A percentile compares a stretch with the other conserved stretches of the same genome.
Evolutionary conservation across 1,284 basidiomycete genomes (phyloP).

Genomic region (Boletus subluridellus): DNA sequence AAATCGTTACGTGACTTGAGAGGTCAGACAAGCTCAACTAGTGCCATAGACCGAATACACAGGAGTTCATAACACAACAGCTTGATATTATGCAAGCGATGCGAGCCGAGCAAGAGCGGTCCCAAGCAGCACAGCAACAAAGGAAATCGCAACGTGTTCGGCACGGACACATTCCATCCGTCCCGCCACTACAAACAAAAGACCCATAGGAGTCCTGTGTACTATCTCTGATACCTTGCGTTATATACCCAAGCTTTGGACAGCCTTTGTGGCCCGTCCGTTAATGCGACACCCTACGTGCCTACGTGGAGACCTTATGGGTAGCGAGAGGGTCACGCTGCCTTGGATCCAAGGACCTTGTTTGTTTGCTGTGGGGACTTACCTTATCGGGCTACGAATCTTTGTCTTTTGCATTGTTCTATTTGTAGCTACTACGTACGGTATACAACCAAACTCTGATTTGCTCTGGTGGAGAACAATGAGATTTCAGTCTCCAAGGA

Average conservation of each 20-base stretch:
- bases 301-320: slow-evolving; percentile 9
- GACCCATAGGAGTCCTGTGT: slow-evolving; percentile 10
- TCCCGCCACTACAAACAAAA: slow-evolving; percentile 32
- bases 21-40: background rate
- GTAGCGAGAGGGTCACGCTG: background rate
- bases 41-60: slow-evolving; percentile 59
- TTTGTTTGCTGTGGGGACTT: slow-evolving; percentile 16
- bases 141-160: slow-evolving; percentile 49
- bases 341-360: background rate
- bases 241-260: slow-evolving; percentile 27
- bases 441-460: background rate
- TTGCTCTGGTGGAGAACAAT: slow-evolving; percentile 27
- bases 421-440: slow-evolving; percentile 8
- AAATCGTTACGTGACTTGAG: slow-evolving; percentile 8
- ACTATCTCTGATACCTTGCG: slow-evolving; percentile 23
- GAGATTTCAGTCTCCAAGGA: slow-evolving; percentile 23
- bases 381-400: slow-evolving; percentile 14
- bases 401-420: slow-evolving; percentile 27
- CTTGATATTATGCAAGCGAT: slow-evolving; percentile 72
- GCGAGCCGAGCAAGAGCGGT: slow-evolving; percentile 70
- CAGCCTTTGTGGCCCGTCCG: background rate
- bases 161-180: slow-evolving; percentile 24
- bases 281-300: slow-evolving; percentile 7
- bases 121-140: slow-evolving; percentile 53
- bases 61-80: slow-evolving; percentile 88